Percentiles rank a stretch among this genome's conserved stretches.
phyloP scores from a whole-genome alignment of 2,329 filamentous ascomycete genomes.

The Botrytis fragariae region DNA sequence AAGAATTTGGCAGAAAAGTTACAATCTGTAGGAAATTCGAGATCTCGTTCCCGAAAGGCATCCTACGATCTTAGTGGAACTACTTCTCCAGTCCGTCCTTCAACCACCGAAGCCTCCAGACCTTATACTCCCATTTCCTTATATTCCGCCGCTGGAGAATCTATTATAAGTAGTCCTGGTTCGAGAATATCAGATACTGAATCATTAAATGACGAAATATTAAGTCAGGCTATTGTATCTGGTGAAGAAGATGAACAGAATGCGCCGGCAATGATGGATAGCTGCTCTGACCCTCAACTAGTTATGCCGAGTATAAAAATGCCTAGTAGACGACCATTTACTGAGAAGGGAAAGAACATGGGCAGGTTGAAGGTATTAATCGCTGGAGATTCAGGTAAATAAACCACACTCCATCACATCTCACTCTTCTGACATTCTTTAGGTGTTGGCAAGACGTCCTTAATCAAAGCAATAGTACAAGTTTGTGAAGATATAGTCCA shows the following conservation, averaged over 20 bases:
- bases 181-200: constrained; percentile 51
- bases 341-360: constrained; percentile 76
- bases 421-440: constrained; percentile 25
- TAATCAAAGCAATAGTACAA: constrained; percentile 86
- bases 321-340: constrained; percentile 86
- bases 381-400: constrained; percentile 70
- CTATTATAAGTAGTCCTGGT: constrained; percentile 49
- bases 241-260: constrained; percentile 42
- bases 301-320: constrained; percentile 97
- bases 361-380: constrained; percentile 88
- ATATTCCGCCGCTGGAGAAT: constrained; percentile 43
- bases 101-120: constrained; percentile 42
- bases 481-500: constrained; percentile 90
- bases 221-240: constrained; percentile 40
- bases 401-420: background rate
- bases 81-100: constrained; percentile 36
- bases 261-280: constrained; percentile 48
- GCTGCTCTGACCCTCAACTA: constrained; percentile 67
- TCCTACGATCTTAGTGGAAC: constrained; percentile 39
- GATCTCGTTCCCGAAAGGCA: constrained; percentile 36
- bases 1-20: constrained; percentile 29
- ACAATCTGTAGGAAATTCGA: constrained; percentile 31
- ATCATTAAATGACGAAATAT: constrained; percentile 48
- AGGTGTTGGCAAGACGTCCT: constrained; percentile 85
- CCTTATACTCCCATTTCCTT: constrained; percentile 48